phyloP scores from a whole-genome alignment of 2,329 filamentous ascomycete genomes.

The Trichoderma oligosporum region DNA sequence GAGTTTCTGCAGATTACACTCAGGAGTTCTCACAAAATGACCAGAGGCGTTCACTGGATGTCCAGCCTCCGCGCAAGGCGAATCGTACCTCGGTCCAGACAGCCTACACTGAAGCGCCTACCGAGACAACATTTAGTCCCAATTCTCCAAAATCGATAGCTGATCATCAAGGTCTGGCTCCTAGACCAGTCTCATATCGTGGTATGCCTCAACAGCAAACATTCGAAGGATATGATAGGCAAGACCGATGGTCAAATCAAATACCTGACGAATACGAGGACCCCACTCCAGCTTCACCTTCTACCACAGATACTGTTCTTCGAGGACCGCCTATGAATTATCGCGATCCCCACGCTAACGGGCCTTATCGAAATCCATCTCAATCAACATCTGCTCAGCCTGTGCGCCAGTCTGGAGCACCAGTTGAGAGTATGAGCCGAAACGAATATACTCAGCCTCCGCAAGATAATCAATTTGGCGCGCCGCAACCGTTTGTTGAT shows the following conservation, averaged over 20 bases:
- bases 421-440: constrained; percentile 26
- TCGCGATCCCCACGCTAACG: constrained; percentile 42
- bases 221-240: constrained; percentile 28
- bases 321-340: constrained; percentile 57
- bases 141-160: constrained; percentile 54
- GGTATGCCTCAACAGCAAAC: constrained; percentile 43
- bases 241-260: constrained; percentile 16
- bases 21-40: constrained; percentile 31
- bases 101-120: constrained; percentile 50
- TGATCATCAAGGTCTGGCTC: constrained; percentile 50
- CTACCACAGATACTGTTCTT: constrained; percentile 56
- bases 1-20: constrained; percentile 30
- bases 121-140: constrained; percentile 57
- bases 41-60: constrained; percentile 33
- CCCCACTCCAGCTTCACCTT: constrained; percentile 40
- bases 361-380: constrained; percentile 27
- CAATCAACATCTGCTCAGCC: constrained; percentile 16
- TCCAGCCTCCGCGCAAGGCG: constrained; percentile 42
- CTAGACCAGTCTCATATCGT: constrained; percentile 56
- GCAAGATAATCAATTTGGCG: constrained; percentile 10
- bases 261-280: constrained; percentile 38
- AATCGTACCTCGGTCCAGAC: constrained; percentile 56
- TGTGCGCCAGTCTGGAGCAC: constrained; percentile 15
- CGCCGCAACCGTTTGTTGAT: constrained; percentile 21
- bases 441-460: constrained; percentile 27